Evolutionary conservation across 768 basidiomycete species (phyloP).

Genomic region (Mycena galopus): DNA sequence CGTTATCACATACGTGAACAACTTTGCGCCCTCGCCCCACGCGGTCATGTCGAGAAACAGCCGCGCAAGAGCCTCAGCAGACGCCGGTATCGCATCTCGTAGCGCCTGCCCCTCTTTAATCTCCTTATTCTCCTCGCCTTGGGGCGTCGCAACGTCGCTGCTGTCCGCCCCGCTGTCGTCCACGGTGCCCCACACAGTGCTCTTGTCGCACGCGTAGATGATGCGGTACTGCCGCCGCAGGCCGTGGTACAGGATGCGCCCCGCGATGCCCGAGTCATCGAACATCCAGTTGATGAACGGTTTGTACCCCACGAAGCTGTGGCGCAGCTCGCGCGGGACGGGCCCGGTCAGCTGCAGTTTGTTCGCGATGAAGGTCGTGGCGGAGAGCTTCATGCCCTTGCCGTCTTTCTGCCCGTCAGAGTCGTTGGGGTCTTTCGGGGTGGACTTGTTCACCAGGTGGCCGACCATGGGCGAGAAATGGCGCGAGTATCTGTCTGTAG

Average conservation of each 20-base stretch:
- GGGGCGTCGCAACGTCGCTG: neutral
- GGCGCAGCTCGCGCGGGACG: slow-evolving; percentile 52
- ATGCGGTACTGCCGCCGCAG: slow-evolving; percentile 56
- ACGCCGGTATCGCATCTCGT: slow-evolving; percentile 11
- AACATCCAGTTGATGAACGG: slow-evolving; percentile 59
- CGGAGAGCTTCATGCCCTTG: slow-evolving; percentile 32
- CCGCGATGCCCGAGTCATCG: slow-evolving; percentile 50
- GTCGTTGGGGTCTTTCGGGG: slow-evolving; percentile 31
- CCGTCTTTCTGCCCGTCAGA: slow-evolving; percentile 27
- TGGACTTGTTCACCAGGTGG: slow-evolving; percentile 42
- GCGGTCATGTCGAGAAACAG: slow-evolving; percentile 58
- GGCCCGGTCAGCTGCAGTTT: slow-evolving; percentile 59
- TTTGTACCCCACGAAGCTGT: slow-evolving; percentile 54
- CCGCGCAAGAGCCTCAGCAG: slow-evolving; percentile 42
- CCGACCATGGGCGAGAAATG: slow-evolving; percentile 61
- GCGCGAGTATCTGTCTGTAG: slow-evolving; percentile 46
- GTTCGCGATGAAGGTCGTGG: slow-evolving; percentile 57
- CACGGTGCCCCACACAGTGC: slow-evolving; percentile 51
- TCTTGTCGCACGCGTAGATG: slow-evolving; percentile 54
- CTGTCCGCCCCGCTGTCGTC: slow-evolving; percentile 29
- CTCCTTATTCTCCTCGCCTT: slow-evolving; percentile 34
- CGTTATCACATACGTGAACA: slow-evolving; percentile 62
- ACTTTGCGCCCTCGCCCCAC: slow-evolving; percentile 54
- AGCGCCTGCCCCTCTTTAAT: slow-evolving; percentile 7
- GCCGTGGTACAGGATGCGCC: slow-evolving; percentile 52